Evolutionary conservation across 1,284 basidiomycete genomes (phyloP).

Genomic region (Rhizopogon parksii): DNA sequence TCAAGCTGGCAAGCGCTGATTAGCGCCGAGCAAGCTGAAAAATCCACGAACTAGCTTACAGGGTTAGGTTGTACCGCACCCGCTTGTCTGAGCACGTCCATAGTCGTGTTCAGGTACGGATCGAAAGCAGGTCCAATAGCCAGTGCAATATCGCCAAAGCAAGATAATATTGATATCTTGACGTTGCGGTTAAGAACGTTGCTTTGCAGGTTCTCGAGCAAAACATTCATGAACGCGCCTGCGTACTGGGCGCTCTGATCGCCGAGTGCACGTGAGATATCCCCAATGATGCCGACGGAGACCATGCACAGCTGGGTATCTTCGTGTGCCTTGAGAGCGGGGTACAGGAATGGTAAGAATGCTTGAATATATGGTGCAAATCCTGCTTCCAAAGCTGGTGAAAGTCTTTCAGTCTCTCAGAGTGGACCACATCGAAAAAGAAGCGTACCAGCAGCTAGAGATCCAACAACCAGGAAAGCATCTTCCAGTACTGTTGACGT

Average conservation of each 20-base stretch:
- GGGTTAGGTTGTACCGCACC: constrained; percentile 82
- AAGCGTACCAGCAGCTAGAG: constrained; percentile 63
- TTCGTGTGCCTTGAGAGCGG: constrained; percentile 88
- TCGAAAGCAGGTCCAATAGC: constrained; percentile 86
- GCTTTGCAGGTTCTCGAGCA: constrained; percentile 90
- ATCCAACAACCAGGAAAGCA: constrained; percentile 92
- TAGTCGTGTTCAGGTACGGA: constrained; percentile 85
- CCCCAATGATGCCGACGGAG: constrained; percentile 92
- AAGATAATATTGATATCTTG: constrained; percentile 92
- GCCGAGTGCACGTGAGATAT: constrained; percentile 89
- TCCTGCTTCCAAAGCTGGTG: constrained; percentile 68
- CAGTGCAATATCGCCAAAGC: constrained; percentile 96
- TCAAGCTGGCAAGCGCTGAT: constrained; percentile 53
- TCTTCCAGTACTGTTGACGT: constrained; percentile 96
- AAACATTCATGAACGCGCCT: constrained; percentile 81
- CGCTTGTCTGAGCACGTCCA: constrained; percentile 89
- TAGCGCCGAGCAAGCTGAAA: constrained; percentile 2
- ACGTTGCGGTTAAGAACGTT: constrained; percentile 89
- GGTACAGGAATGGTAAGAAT: constrained; percentile 86
- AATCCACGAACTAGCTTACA: constrained; percentile 38
- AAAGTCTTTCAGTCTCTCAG: constrained; percentile 2
- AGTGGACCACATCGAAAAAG: background rate
- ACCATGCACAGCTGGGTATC: constrained; percentile 95
- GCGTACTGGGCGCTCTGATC: constrained; percentile 81
- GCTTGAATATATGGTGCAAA: constrained; percentile 89